phyloP scores from a whole-genome alignment of 1,139 yeast species.

The Yamadazyma songkhlaensis region DNA sequence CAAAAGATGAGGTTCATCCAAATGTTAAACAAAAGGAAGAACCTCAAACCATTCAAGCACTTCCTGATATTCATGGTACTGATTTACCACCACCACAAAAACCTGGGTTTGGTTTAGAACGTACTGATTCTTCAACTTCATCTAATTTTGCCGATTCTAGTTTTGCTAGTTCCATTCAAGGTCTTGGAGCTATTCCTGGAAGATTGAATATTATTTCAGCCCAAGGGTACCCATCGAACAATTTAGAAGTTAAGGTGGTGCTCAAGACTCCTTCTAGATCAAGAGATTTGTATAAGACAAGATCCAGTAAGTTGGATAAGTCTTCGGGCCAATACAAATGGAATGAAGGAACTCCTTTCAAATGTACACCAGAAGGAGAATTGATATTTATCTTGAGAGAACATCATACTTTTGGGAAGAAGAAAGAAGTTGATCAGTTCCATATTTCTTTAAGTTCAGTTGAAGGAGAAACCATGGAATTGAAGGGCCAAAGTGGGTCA shows the following conservation, averaged over 20 bases:
- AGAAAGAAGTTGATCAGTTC: conserved; percentile 60
- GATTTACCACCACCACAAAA: conserved; percentile 42
- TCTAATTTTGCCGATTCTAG: conserved; percentile 27
- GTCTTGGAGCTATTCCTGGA: conserved; percentile 50
- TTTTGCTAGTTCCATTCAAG: conserved; percentile 38
- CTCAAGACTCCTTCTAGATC: conserved; percentile 51
- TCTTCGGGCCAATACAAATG: conserved; percentile 48
- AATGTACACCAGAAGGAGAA: conserved; percentile 58
- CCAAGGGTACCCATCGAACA: conserved; percentile 26
- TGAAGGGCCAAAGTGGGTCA: conserved; percentile 29
- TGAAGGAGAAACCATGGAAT: conserved; percentile 26
- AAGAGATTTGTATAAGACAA: conserved; percentile 66
- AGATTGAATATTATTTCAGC: conserved; percentile 49
- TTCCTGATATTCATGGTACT: conserved; percentile 37
- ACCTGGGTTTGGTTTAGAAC: conserved; percentile 22
- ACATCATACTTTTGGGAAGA: conserved; percentile 75
- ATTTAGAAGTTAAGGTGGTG: conserved; percentile 49
- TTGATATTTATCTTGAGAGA: conserved; percentile 60
- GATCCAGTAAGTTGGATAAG: conserved; percentile 50
- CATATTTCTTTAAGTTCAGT: conserved; percentile 38
- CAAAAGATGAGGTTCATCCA: neutral
- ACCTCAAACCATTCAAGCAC: conserved; percentile 17
- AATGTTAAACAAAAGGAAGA: conserved; percentile 1
- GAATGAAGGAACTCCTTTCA: conserved; percentile 69
- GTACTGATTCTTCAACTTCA: conserved; percentile 29